Base-by-base conservation (phyloP, 768 basidiomycete genomes). In the Amanita jacksonii region DNA sequence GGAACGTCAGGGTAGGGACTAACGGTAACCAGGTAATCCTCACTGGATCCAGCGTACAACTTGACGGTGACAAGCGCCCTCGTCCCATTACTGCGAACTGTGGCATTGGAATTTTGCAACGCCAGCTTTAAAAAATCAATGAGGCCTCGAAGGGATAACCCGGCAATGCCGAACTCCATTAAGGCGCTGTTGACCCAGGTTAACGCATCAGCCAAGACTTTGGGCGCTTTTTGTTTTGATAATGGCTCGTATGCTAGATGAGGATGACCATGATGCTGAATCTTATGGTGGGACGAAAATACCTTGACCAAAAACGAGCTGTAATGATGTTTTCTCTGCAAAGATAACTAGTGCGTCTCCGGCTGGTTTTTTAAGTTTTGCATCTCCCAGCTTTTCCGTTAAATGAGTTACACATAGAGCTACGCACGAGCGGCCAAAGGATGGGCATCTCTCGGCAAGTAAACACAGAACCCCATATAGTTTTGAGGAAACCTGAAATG, bases 321-420 rank as follows among this genome's bases (percentile, higher is more conserved):
- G 91, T 37, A 98, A 64, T 3, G 91, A 96, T 0, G 88, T 90
- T 62, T 83, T 93, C 62, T 98, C 96, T 0, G 90, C 81, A 55
- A 91, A 94, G 0, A 74, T 56, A 1, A 77, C 56, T n/a, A 99
- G 64, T 0, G 87, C 73, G 36, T 99, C 96, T 16, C 89, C 85
- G 16, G 93, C 89, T 4, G 93, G 86, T 59, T 97, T 98, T 70
- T 97, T 98, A 47, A 99, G 64, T 58, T 99, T 99, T 64, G 87
- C 66, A 57, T 99, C 96, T 16, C 96, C 96, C 37, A 99, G 67
- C 63, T 99, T 98, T 63, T 99, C 96, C 30, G 78, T 79, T 18
- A 98, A 66, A 61, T 91, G 86, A 3, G 78, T 73, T 3, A 91
- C 76, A 43, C 76, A 81, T 16, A 97, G 64, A 1, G 92, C 93